Conservation (phyloP, 805 yeast genomes). For the Pichia cephalocereana region DNA sequence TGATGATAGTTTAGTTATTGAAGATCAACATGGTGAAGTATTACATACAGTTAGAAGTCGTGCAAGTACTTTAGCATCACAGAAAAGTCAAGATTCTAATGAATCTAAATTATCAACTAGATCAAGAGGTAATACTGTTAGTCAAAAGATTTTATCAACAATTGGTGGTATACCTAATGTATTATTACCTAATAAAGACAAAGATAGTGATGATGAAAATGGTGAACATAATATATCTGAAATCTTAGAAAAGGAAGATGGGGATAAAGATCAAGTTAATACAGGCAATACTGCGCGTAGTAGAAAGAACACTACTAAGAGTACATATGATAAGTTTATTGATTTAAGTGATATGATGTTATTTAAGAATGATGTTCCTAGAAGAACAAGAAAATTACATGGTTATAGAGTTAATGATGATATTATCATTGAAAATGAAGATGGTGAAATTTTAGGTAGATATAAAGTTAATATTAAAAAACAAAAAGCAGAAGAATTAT, state of each 20-base stretch:
- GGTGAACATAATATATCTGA: not conserved
- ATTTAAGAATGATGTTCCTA: conserved; percentile 3
- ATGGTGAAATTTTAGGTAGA: conserved; percentile 84
- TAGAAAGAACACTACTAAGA: not conserved
- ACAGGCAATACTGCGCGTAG: not conserved
- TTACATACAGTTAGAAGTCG: conserved; percentile 40
- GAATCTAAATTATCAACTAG: not conserved
- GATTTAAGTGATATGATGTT: conserved; percentile 5
- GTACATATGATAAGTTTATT: conserved; percentile 4
- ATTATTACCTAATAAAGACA: not conserved
- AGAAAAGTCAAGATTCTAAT: not conserved
- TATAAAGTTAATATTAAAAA: conserved; percentile 55
- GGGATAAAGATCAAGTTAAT: not conserved
- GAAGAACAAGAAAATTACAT: conserved; percentile 28
- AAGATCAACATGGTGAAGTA: conserved; percentile 78
- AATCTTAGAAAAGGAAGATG: not conserved
- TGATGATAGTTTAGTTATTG: conserved; percentile 63
- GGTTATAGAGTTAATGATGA: conserved; percentile 78
- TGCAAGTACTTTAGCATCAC: conserved; percentile 3
- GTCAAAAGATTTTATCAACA: conserved; percentile 6
- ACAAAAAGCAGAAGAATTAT: conserved; percentile 4
- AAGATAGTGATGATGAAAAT: not conserved
- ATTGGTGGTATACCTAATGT: conserved; percentile 3
- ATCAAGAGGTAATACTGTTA: conserved; percentile 7
- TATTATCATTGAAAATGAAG: conserved; percentile 78